A percentile compares a stretch with the other conserved stretches of the same genome.
phyloP scores from a whole-genome alignment of 257 asterid species.

The Lithospermum erythrorhizon region DNA sequence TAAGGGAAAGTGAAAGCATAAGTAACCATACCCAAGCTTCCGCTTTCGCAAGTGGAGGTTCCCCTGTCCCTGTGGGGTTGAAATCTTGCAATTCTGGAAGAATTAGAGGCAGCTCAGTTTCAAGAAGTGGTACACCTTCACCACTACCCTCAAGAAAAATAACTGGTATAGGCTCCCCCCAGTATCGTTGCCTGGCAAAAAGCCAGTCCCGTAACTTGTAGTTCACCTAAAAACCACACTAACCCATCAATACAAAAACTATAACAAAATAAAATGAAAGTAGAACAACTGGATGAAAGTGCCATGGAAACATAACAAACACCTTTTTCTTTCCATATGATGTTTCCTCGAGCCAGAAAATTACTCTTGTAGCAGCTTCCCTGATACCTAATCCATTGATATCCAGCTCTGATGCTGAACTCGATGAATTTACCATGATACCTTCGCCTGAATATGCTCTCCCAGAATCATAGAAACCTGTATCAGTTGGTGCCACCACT shows the following conservation, averaged over 20 bases:
- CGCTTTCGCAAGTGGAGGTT: conserved; percentile 90
- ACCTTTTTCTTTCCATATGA: conserved; percentile 84
- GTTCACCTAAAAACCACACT: conserved; percentile 50
- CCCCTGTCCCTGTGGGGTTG: conserved; percentile 97
- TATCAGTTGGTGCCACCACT: conserved; percentile 68
- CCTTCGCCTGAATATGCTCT: conserved; percentile 80
- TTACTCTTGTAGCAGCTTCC: conserved; percentile 64
- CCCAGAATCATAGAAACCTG: conserved; percentile 30
- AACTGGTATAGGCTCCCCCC: conserved; percentile 99
- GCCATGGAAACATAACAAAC: background rate
- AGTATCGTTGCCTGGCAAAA: conserved; percentile 94
- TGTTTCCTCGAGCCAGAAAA: conserved; percentile 77
- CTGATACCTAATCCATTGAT: conserved; percentile 68
- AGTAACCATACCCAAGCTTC: conserved; percentile 66
- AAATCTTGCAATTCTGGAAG: conserved; percentile 95
- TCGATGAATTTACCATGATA: conserved; percentile 69
- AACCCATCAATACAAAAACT: conserved; percentile 7
- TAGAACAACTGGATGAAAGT: background rate
- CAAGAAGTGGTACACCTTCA: conserved; percentile 73
- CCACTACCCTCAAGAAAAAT: conserved; percentile 51
- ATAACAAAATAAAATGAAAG: background rate
- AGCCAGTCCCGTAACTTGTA: conserved; percentile 96
- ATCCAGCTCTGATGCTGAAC: conserved; percentile 55
- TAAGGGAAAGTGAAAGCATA: background rate
- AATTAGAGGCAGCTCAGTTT: conserved; percentile 79